Evolutionary conservation across 192 early-diverging fungal genomes (phyloP).

Genomic region (Polychytrium aggregatum): DNA sequence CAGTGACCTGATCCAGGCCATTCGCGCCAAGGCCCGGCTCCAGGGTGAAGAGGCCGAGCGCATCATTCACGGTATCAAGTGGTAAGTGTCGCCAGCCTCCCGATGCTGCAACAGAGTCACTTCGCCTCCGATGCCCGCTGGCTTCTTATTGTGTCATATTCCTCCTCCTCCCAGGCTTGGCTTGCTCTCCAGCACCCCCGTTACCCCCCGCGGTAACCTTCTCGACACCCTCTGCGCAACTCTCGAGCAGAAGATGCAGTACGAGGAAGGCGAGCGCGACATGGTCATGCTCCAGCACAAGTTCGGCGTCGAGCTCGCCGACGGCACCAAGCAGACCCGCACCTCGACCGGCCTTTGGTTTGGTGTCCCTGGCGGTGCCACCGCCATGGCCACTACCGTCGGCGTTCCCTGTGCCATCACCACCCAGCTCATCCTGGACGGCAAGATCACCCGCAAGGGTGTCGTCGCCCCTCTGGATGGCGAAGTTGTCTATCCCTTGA

Average conservation of each 20-base stretch:
- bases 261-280: constrained; percentile 82
- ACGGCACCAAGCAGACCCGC: constrained; percentile 67
- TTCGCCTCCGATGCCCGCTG: not conserved
- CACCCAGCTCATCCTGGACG: constrained; percentile 47
- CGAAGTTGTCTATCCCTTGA: constrained; percentile 27
- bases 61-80: constrained; percentile 34
- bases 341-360: constrained; percentile 43
- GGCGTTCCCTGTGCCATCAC: constrained; percentile 47
- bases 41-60: constrained; percentile 21
- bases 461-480: constrained; percentile 35
- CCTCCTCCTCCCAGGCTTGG: constrained; percentile 55
- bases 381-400: constrained; percentile 49
- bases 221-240: constrained; percentile 85
- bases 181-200: constrained; percentile 62
- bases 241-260: constrained; percentile 93
- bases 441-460: constrained; percentile 23
- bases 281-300: constrained; percentile 96
- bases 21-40: constrained; percentile 49
- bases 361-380: constrained; percentile 39
- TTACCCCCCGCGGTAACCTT: constrained; percentile 54
- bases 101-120: not conserved
- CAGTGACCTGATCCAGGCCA: constrained; percentile 28
- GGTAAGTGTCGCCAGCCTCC: constrained; percentile 6
- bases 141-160: not conserved
- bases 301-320: constrained; percentile 86